These are phyloP conservation scores for Suillus clintonianus DNA, from an alignment of 768 basidiomycete genomes.

Conservation along the genomic window DNA sequence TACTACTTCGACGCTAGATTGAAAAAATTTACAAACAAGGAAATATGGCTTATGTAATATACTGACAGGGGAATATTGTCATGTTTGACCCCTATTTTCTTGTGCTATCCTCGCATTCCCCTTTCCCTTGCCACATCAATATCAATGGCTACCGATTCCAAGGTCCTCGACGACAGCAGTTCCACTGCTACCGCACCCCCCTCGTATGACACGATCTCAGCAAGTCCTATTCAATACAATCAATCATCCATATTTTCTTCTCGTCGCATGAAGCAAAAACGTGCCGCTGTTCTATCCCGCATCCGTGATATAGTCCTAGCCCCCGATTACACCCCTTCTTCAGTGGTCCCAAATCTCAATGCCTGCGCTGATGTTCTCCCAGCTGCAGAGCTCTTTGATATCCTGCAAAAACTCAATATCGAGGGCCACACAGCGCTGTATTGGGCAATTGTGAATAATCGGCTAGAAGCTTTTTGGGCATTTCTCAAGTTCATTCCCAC, in stretches of 20 bases:
- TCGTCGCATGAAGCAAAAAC: not conserved
- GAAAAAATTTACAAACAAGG: too few species aligned
- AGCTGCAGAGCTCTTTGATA: not conserved
- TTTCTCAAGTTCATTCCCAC: not conserved
- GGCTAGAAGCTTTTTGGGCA: not conserved
- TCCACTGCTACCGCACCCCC: too few species aligned
- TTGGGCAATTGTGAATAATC: not conserved
- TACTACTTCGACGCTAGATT: too few species aligned
- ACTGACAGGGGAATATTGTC: too few species aligned
- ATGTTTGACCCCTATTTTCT: constrained; percentile 35
- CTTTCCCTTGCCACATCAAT: too few species aligned
- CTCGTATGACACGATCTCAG: too few species aligned
- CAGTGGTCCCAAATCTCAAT: not conserved
- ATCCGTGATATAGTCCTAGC: not conserved
- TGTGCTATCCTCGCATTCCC: not conserved
- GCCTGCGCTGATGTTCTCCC: not conserved
- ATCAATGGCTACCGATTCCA: too few species aligned
- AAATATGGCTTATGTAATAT: too few species aligned
- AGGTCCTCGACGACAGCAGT: too few species aligned
- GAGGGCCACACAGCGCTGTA: not conserved
- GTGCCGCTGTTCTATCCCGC: not conserved
- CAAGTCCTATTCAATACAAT: too few species aligned
- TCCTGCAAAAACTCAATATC: not conserved
- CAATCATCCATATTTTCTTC: too few species aligned
- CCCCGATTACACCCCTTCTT: not conserved